These are phyloP conservation scores for Tolypocladium guangdongense DNA, from an alignment of 2,329 filamentous ascomycete genomes.

Conservation along the genomic window DNA sequence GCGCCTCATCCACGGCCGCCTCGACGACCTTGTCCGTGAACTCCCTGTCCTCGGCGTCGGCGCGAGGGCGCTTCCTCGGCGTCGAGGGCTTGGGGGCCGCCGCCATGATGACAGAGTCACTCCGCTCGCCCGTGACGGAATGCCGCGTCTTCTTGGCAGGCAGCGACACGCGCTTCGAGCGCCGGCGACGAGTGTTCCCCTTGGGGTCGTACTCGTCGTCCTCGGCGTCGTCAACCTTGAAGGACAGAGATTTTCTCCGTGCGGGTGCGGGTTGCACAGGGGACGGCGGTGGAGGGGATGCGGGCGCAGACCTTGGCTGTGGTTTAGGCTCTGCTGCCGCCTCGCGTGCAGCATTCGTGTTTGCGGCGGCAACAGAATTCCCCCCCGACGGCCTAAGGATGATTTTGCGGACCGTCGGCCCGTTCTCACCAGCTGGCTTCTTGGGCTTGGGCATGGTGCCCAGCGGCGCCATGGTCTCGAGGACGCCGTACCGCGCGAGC, in stretches of 20 bases:
- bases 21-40: conserved; percentile 43
- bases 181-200: conserved; percentile 18
- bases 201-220: conserved; percentile 34
- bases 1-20: conserved; percentile 45
- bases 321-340: conserved; percentile 11
- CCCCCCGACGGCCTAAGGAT: conserved; percentile 31
- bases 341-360: conserved; percentile 10
- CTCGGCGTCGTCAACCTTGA: conserved; percentile 22
- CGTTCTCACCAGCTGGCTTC: conserved; percentile 19
- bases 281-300: conserved; percentile 6
- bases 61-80: conserved; percentile 7
- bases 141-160: conserved; percentile 15
- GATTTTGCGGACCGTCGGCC: conserved; percentile 26
- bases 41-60: conserved; percentile 27
- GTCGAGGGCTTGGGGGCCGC: conserved; percentile 5
- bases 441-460: conserved; percentile 58
- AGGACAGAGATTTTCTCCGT: conserved; percentile 10
- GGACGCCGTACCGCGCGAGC: conserved; percentile 61
- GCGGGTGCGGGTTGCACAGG: conserved; percentile 11
- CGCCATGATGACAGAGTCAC: background rate
- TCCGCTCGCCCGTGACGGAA: conserved; percentile 7
- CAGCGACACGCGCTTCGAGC: conserved; percentile 20
- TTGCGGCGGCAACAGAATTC: conserved; percentile 1
- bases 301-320: conserved; percentile 3
- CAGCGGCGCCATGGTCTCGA: conserved; percentile 75